Evolutionary conservation across 2,329 filamentous ascomycete genomes (phyloP), one percentile per base, ranked within the genome.

Genomic region (Coleophoma crateriformis): DNA sequence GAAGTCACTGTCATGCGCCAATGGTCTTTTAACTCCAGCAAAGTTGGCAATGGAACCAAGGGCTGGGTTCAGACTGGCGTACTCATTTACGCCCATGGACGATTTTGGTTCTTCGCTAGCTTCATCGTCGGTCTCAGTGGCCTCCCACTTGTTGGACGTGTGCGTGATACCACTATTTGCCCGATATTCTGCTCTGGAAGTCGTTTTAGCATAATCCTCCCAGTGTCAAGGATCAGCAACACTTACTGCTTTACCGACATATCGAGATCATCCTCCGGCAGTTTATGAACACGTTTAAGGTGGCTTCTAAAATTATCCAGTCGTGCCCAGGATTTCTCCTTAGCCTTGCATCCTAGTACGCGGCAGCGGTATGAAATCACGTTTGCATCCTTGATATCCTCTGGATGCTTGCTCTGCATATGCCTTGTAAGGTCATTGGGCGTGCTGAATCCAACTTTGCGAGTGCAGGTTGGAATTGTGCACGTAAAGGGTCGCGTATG

Each of bases 221-320:
- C 19, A 19, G 19, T 19, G 19, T 19, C 19, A 19, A 19, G 2
- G 19, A 19, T 19, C 19, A 19, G 19, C 5, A 27, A 27, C 6
- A 60, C 68, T 60, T 68, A 81, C 79, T 60, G 67, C 56, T 65
- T 66, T 45, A 81, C 68, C 7, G 82, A 62, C 1, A 68, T 62
- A 0, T 71, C 61, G 0, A 67, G 64, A 38, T 74, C 67, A 4
- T 74, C 63, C 1, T 10, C 27, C 8, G 17, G 33, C 11, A 52
- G 64, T 0, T 55, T 53, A 64, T 96, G 90, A 59, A 88, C 81
- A 11, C 85, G 79, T 45, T 71, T 73, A 42, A 95, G 75, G 63
- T 96, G 91, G 34, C 85, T 82, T 53, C 84, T 84, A 65, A 96
- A 96, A 61, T 96, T 96, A 66, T 96, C 91, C 46, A 84, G 73